Evolutionary conservation across 2,329 filamentous ascomycete species (phyloP).

Genomic region (Aspergillus aculeatinus): DNA sequence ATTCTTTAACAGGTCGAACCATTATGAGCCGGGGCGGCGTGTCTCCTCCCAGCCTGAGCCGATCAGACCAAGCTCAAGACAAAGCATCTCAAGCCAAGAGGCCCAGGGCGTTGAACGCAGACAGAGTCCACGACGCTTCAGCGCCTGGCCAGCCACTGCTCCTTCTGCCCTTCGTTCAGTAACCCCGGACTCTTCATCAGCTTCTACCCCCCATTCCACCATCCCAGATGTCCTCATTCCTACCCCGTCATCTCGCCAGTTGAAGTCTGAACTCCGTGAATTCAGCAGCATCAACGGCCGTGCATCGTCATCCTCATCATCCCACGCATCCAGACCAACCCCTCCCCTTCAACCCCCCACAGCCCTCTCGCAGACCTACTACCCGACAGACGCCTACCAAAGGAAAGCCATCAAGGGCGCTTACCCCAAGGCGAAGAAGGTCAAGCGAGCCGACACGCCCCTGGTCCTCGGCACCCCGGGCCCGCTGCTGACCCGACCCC

Average conservation of each 20-base stretch:
- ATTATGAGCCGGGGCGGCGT: background rate
- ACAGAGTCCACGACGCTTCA: background rate
- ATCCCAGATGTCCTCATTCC: background rate
- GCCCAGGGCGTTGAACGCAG: background rate
- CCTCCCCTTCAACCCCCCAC: background rate
- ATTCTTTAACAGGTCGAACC: background rate
- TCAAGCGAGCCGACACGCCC: constrained; percentile 13
- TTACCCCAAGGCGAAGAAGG: constrained; percentile 19
- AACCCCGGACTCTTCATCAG: background rate
- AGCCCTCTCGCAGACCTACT: constrained; percentile 23
- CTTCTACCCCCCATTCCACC: constrained; percentile 3
- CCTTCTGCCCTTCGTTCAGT: background rate
- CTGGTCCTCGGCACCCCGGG: constrained; percentile 10
- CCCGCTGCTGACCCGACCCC: constrained; percentile 10
- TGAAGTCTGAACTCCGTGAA: background rate
- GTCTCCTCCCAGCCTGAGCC: background rate
- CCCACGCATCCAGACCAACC: background rate
- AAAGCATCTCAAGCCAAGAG: background rate
- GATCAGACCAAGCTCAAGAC: background rate
- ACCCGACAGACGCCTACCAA: constrained; percentile 24
- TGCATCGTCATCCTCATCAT: constrained; percentile 7
- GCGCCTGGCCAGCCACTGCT: background rate
- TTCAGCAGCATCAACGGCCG: background rate
- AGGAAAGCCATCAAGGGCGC: constrained; percentile 19
- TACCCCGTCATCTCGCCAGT: background rate